These are phyloP conservation scores for Aspergillaceae sp. DNA, from an alignment of 2,329 filamentous ascomycete species.

Conservation along the genomic window DNA sequence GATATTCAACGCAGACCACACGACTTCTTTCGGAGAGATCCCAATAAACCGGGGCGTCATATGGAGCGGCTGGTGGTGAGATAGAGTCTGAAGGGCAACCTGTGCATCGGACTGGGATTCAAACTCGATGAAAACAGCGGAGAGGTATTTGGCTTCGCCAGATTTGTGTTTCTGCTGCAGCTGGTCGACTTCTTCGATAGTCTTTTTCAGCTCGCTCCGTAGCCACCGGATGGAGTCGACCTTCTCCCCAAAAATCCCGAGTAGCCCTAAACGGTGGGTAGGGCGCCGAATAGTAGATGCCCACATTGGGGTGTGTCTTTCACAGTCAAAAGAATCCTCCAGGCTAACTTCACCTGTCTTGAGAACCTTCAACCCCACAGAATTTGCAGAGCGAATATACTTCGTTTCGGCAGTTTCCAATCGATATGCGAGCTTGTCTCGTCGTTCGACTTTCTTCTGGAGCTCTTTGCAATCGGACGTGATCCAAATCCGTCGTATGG, in stretches of 20 bases:
- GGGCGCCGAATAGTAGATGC: conserved; percentile 51
- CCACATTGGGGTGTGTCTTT: conserved; percentile 19
- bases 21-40: conserved; percentile 71
- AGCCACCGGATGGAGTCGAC: conserved; percentile 88
- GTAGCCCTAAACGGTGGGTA: conserved; percentile 59
- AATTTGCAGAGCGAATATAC: conserved; percentile 70
- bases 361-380: conserved; percentile 54
- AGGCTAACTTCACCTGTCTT: conserved; percentile 18
- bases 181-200: conserved; percentile 60
- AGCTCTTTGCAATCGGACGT: conserved; percentile 67
- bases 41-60: conserved; percentile 84
- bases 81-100: conserved; percentile 71
- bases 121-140: conserved; percentile 87
- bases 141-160: conserved; percentile 56
- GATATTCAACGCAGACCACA: conserved; percentile 76
- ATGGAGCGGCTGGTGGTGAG: conserved; percentile 76
- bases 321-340: conserved; percentile 21
- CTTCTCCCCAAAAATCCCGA: conserved; percentile 66
- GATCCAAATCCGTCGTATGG: conserved; percentile 78
- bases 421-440: conserved; percentile 67
- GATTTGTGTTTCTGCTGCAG: conserved; percentile 57
- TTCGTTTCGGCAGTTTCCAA: conserved; percentile 83
- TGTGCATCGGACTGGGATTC: conserved; percentile 73
- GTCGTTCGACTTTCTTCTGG: conserved; percentile 66
- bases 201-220: conserved; percentile 61